Conservation (phyloP, 495 filamentous ascomycete species). For the Chaetomidium leptoderma region DNA sequence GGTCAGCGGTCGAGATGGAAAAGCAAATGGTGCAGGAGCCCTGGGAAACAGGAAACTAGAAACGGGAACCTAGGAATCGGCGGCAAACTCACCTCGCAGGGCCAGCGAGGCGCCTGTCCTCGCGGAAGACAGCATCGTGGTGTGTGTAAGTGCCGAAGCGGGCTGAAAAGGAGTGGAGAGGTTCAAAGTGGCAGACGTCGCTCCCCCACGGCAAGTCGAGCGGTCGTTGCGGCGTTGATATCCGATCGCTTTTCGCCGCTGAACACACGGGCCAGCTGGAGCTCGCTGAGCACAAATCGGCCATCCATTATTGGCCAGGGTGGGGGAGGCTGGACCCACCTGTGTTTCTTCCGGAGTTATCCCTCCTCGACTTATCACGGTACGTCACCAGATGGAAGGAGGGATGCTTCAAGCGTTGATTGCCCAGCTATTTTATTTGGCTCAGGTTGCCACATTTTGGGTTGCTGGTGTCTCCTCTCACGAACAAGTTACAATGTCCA, state of each 20-base stretch:
- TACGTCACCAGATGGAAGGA: no score
- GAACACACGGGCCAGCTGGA: slow-evolving; percentile 11
- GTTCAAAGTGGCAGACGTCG: slow-evolving; percentile 17
- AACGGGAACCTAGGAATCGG: neutral
- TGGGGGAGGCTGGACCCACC: neutral
- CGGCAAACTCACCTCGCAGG: slow-evolving; percentile 57
- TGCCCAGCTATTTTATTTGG: no score
- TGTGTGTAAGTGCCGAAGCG: slow-evolving; percentile 1
- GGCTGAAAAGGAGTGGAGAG: slow-evolving; percentile 27
- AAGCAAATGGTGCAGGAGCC: neutral
- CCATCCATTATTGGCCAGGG: slow-evolving; percentile 21
- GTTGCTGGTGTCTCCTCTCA: no score
- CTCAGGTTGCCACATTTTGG: no score
- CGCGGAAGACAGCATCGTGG: slow-evolving; percentile 58
- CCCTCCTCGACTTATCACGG: neutral
- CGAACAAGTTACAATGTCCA: no score
- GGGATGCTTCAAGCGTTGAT: no score
- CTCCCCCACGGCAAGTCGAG: slow-evolving; percentile 16
- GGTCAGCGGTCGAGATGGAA: slow-evolving; percentile 7
- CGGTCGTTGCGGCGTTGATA: slow-evolving; percentile 25
- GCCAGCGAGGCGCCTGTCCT: slow-evolving; percentile 63
- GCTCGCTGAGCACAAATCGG: slow-evolving; percentile 19
- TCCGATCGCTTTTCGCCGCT: slow-evolving; percentile 35
- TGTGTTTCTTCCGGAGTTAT: slow-evolving; percentile 13
- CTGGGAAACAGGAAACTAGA: slow-evolving; percentile 1